Evolutionary conservation across 345 rosid species (phyloP).

Genomic region (Jatropha curcas): DNA sequence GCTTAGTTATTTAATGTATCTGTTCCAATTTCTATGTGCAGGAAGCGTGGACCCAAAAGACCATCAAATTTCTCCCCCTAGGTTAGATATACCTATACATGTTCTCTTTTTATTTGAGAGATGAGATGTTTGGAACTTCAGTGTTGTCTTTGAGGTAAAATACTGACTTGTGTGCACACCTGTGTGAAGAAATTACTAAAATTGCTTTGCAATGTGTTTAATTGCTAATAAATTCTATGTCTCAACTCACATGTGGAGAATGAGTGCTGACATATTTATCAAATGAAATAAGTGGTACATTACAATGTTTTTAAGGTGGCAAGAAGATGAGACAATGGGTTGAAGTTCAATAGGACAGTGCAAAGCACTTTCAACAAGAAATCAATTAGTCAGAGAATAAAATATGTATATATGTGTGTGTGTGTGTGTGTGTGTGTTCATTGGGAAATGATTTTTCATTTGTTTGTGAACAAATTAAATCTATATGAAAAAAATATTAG

Average conservation of each 20-base stretch:
- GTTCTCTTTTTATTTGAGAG: neutral
- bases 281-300: neutral
- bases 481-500: neutral
- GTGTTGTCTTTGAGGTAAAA: neutral
- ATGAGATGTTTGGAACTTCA: neutral
- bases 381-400: too few relatives aligned
- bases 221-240: neutral
- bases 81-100: constrained; percentile 39
- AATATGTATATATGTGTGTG: too few relatives aligned
- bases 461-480: neutral
- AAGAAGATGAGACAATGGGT: neutral
- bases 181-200: neutral
- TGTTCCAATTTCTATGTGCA: constrained; percentile 31
- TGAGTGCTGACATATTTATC: neutral
- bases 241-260: neutral
- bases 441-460: neutral
- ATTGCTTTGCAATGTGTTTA: neutral
- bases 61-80: constrained; percentile 40
- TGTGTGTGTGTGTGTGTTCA: too few relatives aligned
- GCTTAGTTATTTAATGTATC: constrained; percentile 14
- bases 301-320: neutral
- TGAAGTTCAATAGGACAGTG: neutral
- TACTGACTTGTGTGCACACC: neutral
- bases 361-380: neutral
- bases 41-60: constrained; percentile 48